Conservation (phyloP, 305 asterid species). For the Rubia tinctorum region DNA sequence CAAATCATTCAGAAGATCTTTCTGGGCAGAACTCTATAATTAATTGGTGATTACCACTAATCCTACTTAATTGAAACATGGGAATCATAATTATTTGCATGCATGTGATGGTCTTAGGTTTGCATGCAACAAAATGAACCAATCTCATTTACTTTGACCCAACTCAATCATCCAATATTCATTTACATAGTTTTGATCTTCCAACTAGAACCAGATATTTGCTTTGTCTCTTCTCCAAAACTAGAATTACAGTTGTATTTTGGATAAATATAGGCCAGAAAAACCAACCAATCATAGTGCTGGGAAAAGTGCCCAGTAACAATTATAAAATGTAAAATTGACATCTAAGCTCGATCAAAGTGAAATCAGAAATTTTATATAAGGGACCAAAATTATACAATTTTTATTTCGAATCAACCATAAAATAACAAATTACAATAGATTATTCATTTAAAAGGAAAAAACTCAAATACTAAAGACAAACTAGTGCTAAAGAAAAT, state of each 20-base stretch:
- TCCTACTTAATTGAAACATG: slow-evolving; percentile 9
- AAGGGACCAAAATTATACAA: too few relatives aligned
- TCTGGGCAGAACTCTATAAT: slow-evolving; percentile 10
- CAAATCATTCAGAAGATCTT: slow-evolving; percentile 21
- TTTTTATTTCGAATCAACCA: too few relatives aligned
- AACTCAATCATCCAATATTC: background rate
- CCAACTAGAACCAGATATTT: background rate
- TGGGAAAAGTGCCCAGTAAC: too few relatives aligned
- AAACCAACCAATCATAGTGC: too few relatives aligned
- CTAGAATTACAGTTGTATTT: background rate
- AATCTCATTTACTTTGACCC: slow-evolving; percentile 4
- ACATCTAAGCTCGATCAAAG: too few relatives aligned
- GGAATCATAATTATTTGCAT: slow-evolving; percentile 21
- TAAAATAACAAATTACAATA: too few relatives aligned
- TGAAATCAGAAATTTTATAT: too few relatives aligned
- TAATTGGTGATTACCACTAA: background rate
- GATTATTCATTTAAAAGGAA: too few relatives aligned
- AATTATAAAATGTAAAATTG: too few relatives aligned
- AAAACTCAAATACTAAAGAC: too few relatives aligned
- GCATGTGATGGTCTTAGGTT: slow-evolving; percentile 14
- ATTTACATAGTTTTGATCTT: background rate
- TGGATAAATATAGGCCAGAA: too few relatives aligned
- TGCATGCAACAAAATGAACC: slow-evolving; percentile 10
- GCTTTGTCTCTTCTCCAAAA: background rate
- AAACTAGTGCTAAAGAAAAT: too few relatives aligned